Evolutionary conservation across 768 basidiomycete species (phyloP), one percentile per base, ranked within the genome.

Genomic region (Rhodosporidiobolus sp.): DNA sequence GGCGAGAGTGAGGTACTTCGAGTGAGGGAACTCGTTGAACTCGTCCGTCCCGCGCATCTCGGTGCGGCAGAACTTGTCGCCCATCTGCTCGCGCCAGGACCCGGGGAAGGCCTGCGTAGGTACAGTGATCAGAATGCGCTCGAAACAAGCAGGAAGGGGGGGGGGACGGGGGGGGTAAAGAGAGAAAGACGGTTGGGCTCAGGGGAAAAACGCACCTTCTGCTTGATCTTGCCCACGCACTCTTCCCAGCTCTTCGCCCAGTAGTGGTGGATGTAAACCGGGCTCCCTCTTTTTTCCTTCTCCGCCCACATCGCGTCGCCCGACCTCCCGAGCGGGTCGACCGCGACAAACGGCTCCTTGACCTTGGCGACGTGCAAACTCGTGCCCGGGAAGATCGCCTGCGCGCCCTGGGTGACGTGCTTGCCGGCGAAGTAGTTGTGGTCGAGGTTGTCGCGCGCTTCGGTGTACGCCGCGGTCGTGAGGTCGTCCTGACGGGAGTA

Each of bases 51-150:
- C 16, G 12, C 8, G 30, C 60, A 62, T 62, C 60, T 62, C 60
- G 60, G 32, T 12, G 3, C 30, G 17, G 30, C 60, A 62, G 24
- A 49, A 50, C 28, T 34, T 32, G 45, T 49, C 46, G 14, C 60
- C 60, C 60, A 62, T 62, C 9, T 5, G 14, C 48, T 62, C 60
- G 28, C 60, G 60, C 60, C 60, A 62, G 28, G 60, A 62, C 3
- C 60, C 60, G 28, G 60, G 60, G 60, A 62, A 62, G 19, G 60
- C 60, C 60, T 62, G n/a, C n/a, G 45, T 35, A 24, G 35, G 55
- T 43, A 6, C 26, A 22, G 38, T 43, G n/a, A n/a, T n/a, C n/a
- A n/a, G n/a, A n/a, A n/a, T n/a, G n/a, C n/a, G n/a, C n/a, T n/a
- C n/a, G n/a, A n/a, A n/a, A n/a, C n/a, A n/a, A n/a, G n/a, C n/a